Evolutionary conservation across 345 rosid genomes (phyloP), one percentile per base, ranked within the genome.

Genomic region (Pugionium dolabratum): DNA sequence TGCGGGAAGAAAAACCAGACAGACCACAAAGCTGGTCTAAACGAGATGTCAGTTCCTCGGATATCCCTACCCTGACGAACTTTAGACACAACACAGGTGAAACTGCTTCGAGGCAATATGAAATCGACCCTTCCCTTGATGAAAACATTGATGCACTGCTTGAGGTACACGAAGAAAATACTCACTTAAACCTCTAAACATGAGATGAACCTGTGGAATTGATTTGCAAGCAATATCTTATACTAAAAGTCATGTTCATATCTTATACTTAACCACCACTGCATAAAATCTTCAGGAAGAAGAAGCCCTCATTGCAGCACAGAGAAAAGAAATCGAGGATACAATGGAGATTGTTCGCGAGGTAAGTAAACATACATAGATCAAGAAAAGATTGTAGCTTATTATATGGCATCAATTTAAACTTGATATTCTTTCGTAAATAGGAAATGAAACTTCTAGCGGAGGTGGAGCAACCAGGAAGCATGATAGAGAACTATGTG

Each of bases 301-400:
- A 81, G 96, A 88, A 80, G 97, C 96, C 44, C 78, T 95, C 60
- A 83, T 91, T 32, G 85, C 91, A 9, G 96, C 96, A 41, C 99
- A 95, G 64, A 84, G 99, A 74, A 89, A 95, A 83, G 97, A 95
- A 83, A 91, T 91, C 5, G 97, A 95, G 80, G 96, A 95, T 66
- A 91, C 97, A 39, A 91, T 95, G 97, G 97, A 87, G 79, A 91
- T 91, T 60, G 97, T 91, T 50, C 96, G 96, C 18, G 99, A 95
- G 80, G 99, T 91, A 79, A 83, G 85, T 70, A 42, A 34, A 57
- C 40, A 1, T 33, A 27, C 1, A 39, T 41, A 25, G 32, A 33
- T 33, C 37, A 64, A 50, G n/a, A 46, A 6, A 8, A 44, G 5
- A 32, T 48, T 33, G 34, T 41, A 43, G 60, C 18, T 18, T 18